These are phyloP conservation scores for Globisporangium okanoganense DNA, from an alignment of 352 stramenopile genomes.

Conservation along the genomic window DNA sequence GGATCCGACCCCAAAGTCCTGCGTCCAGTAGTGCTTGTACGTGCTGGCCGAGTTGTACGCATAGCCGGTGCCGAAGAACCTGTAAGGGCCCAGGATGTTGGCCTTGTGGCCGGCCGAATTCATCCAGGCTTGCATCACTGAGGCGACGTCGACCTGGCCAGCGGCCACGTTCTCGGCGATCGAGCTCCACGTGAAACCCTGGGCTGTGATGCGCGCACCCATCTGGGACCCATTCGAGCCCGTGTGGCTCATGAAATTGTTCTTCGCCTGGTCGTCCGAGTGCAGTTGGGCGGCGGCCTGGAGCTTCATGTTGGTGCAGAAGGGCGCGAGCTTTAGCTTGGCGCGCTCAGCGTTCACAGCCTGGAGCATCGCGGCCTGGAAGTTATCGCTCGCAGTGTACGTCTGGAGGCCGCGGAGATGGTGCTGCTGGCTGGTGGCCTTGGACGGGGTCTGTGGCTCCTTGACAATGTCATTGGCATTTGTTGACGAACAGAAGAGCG, in stretches of 20 bases:
- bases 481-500: neutral
- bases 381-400: neutral
- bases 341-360: constrained; percentile 17
- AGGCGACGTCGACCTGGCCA: constrained; percentile 16
- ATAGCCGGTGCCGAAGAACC: constrained; percentile 35
- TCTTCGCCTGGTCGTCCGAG: constrained; percentile 24
- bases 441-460: neutral
- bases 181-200: constrained; percentile 20
- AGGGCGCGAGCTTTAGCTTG: constrained; percentile 1
- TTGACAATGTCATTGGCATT: neutral
- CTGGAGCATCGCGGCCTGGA: constrained; percentile 17
- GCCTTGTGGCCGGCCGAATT: constrained; percentile 12
- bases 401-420: neutral
- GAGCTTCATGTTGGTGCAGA: constrained; percentile 30
- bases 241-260: constrained; percentile 29
- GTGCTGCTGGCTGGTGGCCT: neutral
- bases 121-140: constrained; percentile 19
- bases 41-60: constrained; percentile 29
- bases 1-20: constrained; percentile 38
- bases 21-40: constrained; percentile 52
- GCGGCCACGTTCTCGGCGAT: constrained; percentile 21
- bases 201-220: constrained; percentile 18
- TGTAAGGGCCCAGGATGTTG: constrained; percentile 23
- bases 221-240: constrained; percentile 21
- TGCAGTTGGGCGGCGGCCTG: constrained; percentile 22